Evolutionary conservation across 352 stramenopile genomes (phyloP).

Genomic region (Aphanomyces stellatus): DNA sequence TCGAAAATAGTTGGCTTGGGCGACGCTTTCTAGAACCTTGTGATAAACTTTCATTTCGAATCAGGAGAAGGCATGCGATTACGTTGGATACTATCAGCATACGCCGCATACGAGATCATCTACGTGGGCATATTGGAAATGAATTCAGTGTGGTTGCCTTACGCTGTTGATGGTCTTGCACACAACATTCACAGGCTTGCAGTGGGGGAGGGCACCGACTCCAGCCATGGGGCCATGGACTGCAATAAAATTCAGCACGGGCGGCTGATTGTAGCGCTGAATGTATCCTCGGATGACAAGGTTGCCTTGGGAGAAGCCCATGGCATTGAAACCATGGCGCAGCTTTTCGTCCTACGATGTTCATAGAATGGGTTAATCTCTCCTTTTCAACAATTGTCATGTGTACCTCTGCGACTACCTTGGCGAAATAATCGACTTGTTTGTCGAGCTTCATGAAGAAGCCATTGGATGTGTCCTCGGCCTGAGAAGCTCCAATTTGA

Average conservation of each 20-base stretch:
- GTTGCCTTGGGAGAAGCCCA: constrained; percentile 92
- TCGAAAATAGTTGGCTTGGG: constrained; percentile 92
- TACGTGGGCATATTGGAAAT: constrained; percentile 16
- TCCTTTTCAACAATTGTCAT: background rate
- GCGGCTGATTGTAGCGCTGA: constrained; percentile 87
- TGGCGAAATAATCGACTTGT: constrained; percentile 84
- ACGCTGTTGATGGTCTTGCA: constrained; percentile 79
- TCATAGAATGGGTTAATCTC: background rate
- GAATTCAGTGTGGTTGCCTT: background rate
- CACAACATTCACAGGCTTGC: constrained; percentile 72
- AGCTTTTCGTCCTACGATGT: constrained; percentile 62
- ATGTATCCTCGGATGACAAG: constrained; percentile 93
- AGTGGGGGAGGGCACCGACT: constrained; percentile 83
- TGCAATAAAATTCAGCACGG: constrained; percentile 85
- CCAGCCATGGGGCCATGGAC: constrained; percentile 89
- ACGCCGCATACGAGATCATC: constrained; percentile 31
- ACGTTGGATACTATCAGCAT: constrained; percentile 10
- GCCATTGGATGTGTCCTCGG: constrained; percentile 87
- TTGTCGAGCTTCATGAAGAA: constrained; percentile 91
- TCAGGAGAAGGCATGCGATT: background rate
- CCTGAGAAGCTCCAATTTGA: constrained; percentile 73
- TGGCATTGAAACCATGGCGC: constrained; percentile 85
- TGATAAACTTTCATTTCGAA: background rate
- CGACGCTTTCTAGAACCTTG: constrained; percentile 25
- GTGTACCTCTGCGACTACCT: constrained; percentile 52